A percentile compares a stretch with the other conserved stretches of the same genome.
These are phyloP conservation scores for Oryza brachyantha DNA, from an alignment of 176 grass and related monocot species.

Conservation along the genomic window DNA sequence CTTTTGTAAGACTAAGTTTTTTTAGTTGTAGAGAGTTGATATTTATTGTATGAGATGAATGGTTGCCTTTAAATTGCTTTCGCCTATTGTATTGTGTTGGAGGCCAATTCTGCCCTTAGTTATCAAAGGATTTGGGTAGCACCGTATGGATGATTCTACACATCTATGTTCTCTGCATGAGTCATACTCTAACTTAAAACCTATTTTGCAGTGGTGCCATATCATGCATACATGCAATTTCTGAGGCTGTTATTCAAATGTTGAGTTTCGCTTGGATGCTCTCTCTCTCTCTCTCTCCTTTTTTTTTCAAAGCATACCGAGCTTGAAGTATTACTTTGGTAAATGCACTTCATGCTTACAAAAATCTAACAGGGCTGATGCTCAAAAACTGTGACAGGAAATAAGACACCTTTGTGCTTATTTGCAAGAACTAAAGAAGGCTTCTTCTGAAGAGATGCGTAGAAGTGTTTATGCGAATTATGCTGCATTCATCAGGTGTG, in stretches of 20 bases:
- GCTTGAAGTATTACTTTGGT: background rate
- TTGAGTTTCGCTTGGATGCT: background rate
- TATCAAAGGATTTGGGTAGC: background rate
- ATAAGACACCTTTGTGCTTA: constrained; percentile 78
- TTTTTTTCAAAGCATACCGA: background rate
- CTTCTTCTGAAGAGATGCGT: constrained; percentile 98
- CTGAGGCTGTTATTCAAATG: background rate
- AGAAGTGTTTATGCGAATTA: constrained; percentile 84
- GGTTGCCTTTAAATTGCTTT: background rate
- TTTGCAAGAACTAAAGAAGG: constrained; percentile 98
- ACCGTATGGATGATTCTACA: background rate
- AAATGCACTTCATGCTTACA: background rate
- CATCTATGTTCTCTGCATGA: background rate
- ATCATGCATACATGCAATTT: background rate
- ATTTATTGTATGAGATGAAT: background rate
- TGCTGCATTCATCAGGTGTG: constrained; percentile 66
- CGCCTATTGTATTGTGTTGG: background rate
- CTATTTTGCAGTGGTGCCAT: background rate
- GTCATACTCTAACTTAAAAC: background rate
- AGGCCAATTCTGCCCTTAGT: background rate
- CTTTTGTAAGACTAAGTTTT: background rate
- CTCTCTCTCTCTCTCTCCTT: background rate
- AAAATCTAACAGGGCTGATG: constrained; percentile 9
- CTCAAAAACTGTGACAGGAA: constrained; percentile 59
- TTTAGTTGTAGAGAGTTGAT: background rate